Evolutionary conservation across 2,329 filamentous ascomycete species (phyloP), one percentile per base, ranked within the genome.

Genomic region (Penicillium sp.): DNA sequence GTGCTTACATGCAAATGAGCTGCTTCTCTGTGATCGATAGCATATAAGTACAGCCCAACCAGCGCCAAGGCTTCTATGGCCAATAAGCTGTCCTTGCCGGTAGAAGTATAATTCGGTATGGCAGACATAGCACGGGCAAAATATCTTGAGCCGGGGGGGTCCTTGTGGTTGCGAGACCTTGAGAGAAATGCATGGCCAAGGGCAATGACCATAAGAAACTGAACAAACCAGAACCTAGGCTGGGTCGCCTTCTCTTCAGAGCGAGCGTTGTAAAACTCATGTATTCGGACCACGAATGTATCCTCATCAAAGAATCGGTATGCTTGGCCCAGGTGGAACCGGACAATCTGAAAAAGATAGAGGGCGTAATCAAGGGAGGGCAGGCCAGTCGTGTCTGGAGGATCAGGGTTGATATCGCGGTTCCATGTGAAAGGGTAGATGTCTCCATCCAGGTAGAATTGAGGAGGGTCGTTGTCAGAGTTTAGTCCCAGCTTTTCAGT

Each of bases 61-160:
- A 69, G 43, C 4, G 66, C 63, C n/a, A 68, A 33, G 4, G 65
- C 59, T 32, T 70, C 65, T 23, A 67, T 64, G 2, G 59, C 64
- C 32, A 68, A 25, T 11, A 70, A 33, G 4, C 63, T 64, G 33
- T 69, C 60, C 33, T 64, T 64, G 58, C 65, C 68, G 1, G 68
- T 29, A 1, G 51, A 54, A 1, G 53, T 53, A n/a, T 59, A 54
- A 4, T 67, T 63, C 1, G 67, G 67, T 49, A 70, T 60, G 1
- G 68, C 41, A 2, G 62, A 50, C 62, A 69, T 51, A 16, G 51
- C 45, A 16, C 41, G 36, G 9, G 27, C 13, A 26, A 47, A 45
- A 19, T 30, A 43, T 20, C 41, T 47, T 3, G 45, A 44, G 11
- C 45, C 45, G 8, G 40, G 33, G 7, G 45, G 45, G 9, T 44